A percentile compares a stretch with the other conserved stretches of the same genome.
Conservation (phyloP, 805 yeast genomes). For the Grigorovia humatica region DNA sequence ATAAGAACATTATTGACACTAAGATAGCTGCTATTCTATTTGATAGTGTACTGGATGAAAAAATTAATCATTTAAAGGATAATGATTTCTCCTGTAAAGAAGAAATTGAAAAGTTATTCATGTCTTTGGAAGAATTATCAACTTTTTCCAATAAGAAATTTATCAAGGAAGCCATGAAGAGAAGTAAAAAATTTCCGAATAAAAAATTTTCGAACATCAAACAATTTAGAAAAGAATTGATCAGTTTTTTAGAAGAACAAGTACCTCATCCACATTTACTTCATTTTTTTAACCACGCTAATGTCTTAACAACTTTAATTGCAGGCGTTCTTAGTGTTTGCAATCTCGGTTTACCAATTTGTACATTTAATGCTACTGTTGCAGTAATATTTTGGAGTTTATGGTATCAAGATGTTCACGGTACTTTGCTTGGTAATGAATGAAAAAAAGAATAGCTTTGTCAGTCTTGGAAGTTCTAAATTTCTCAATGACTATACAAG, state of each 20-base stretch:
- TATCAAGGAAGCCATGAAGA: not conserved
- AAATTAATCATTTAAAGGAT: no score
- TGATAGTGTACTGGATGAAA: not conserved
- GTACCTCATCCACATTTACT: not conserved
- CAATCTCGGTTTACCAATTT: not conserved
- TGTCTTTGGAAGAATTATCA: not conserved
- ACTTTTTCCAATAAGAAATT: not conserved
- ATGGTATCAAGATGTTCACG: not conserved
- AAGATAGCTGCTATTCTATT: not conserved
- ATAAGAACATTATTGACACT: not conserved
- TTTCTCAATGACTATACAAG: no score
- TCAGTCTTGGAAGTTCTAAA: no score
- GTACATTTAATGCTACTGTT: not conserved
- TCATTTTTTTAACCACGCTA: not conserved
- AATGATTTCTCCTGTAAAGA: not conserved
- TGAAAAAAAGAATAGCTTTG: no score
- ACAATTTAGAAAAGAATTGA: not conserved
- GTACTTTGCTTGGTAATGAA: not conserved
- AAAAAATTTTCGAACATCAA: no score
- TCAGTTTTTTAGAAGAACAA: not conserved
- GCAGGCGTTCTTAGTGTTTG: not conserved
- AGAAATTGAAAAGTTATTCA: not conserved
- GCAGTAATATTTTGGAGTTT: not conserved
- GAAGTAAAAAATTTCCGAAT: not conserved
- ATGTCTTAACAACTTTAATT: not conserved